Evolutionary conservation across 108 stramenopile species (phyloP).

Genomic region (Phaeodactylum tricornutum): DNA sequence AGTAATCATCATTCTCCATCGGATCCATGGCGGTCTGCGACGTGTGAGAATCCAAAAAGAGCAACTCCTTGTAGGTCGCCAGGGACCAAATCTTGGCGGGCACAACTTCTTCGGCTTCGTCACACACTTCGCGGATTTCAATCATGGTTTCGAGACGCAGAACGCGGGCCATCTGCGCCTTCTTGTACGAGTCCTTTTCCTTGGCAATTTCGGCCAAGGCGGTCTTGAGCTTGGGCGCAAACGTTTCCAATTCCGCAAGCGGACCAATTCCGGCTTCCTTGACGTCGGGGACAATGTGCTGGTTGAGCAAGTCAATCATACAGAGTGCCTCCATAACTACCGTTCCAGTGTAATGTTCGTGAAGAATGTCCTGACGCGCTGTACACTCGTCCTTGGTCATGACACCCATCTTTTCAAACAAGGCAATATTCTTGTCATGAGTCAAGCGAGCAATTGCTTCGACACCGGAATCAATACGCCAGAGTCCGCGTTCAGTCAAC

Average conservation of each 20-base stretch:
- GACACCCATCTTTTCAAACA: conserved; percentile 89
- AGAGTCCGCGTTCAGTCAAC: conserved; percentile 81
- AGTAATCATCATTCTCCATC: no score
- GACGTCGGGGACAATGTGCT: conserved; percentile 85
- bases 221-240: conserved; percentile 48
- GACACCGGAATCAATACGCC: conserved; percentile 90
- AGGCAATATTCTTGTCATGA: conserved; percentile 75
- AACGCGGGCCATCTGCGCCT: conserved; percentile 68
- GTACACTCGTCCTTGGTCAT: conserved; percentile 73
- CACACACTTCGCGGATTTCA: conserved; percentile 79
- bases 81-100: conserved; percentile 88
- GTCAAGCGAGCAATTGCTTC: conserved; percentile 79
- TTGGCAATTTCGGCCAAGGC: conserved; percentile 54
- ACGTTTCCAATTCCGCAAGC: conserved; percentile 56
- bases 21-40: not conserved
- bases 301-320: conserved; percentile 91
- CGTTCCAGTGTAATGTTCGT: conserved; percentile 89
- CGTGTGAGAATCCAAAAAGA: conserved; percentile 78
- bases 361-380: conserved; percentile 78
- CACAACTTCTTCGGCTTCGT: conserved; percentile 84
- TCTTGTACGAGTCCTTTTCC: conserved; percentile 43
- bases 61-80: conserved; percentile 92
- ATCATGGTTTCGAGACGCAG: conserved; percentile 90
- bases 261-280: conserved; percentile 66
- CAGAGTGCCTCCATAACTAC: conserved; percentile 88